Conservation (phyloP, 1,284 basidiomycete species). For the Athelia sp. region DNA sequence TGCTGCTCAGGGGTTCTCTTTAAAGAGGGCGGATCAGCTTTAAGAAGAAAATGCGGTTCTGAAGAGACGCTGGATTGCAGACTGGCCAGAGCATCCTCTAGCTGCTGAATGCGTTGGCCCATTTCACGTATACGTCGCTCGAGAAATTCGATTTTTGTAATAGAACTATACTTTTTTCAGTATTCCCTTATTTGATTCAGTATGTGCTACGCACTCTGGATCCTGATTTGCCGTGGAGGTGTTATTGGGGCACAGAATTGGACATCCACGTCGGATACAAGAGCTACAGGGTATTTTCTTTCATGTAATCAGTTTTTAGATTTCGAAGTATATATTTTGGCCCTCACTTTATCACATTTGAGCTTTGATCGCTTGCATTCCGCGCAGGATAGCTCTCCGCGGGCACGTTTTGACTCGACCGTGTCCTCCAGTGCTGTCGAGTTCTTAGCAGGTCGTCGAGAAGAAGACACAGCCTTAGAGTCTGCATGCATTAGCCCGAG, state of each 20-base stretch:
- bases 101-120: slow-evolving; percentile 66
- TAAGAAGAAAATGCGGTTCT: slow-evolving; percentile 60
- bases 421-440: slow-evolving; percentile 43
- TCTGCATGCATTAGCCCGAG: slow-evolving; percentile 17
- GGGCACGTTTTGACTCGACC: slow-evolving; percentile 43
- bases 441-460: slow-evolving; percentile 37
- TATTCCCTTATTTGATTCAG: not conserved
- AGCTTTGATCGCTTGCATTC: slow-evolving; percentile 62
- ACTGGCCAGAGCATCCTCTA: slow-evolving; percentile 66
- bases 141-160: slow-evolving; percentile 66
- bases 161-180: slow-evolving; percentile 38
- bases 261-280: slow-evolving; percentile 39
- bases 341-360: slow-evolving; percentile 61
- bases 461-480: slow-evolving; percentile 13
- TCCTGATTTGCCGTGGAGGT: slow-evolving; percentile 57
- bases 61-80: slow-evolving; percentile 56
- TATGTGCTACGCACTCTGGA: slow-evolving; percentile 31
- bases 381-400: slow-evolving; percentile 50
- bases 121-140: slow-evolving; percentile 67
- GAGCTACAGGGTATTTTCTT: slow-evolving; percentile 44
- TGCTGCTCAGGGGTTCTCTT: slow-evolving; percentile 48
- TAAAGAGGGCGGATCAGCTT: slow-evolving; percentile 53
- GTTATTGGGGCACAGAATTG: slow-evolving; percentile 51
- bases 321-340: no score
- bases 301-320: slow-evolving; percentile 30